Evolutionary conservation across 208 protist genomes (phyloP).

Genomic region (Naegleria fowleri): DNA sequence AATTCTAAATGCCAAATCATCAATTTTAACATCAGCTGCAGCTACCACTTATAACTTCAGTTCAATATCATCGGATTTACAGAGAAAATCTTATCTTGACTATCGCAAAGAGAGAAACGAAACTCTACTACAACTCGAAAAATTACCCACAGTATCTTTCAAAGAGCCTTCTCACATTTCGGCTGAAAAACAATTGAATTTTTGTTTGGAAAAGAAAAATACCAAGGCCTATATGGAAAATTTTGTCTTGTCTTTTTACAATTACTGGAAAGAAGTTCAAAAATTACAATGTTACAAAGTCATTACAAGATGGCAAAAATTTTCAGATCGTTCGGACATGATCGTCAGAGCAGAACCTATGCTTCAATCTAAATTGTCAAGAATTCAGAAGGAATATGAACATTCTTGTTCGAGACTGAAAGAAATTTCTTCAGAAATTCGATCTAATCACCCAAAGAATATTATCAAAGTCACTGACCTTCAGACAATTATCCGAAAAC

Average conservation of each 20-base stretch:
- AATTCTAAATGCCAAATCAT: neutral
- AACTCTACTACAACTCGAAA: neutral
- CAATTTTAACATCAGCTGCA: neutral
- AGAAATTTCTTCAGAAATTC: neutral
- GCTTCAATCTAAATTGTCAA: neutral
- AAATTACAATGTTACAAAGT: neutral
- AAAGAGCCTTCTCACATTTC: too few species aligned
- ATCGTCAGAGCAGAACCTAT: neutral
- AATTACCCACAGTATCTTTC: neutral
- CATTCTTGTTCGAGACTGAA: neutral
- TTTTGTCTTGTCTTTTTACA: neutral
- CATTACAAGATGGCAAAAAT: neutral
- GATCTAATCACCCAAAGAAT: neutral
- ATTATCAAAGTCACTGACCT: neutral
- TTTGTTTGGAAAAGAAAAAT: neutral
- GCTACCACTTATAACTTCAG: neutral
- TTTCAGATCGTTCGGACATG: neutral
- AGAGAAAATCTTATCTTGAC: neutral
- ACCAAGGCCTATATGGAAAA: neutral
- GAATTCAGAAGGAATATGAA: conserved; percentile 5
- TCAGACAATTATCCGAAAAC: neutral
- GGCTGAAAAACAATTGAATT: neutral
- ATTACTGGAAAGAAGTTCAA: neutral
- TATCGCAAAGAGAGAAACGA: neutral
- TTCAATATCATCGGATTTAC: too few species aligned